Base-by-base conservation (phyloP, 352 stramenopile genomes). In the Globisporangium rhizosaccharum region DNA sequence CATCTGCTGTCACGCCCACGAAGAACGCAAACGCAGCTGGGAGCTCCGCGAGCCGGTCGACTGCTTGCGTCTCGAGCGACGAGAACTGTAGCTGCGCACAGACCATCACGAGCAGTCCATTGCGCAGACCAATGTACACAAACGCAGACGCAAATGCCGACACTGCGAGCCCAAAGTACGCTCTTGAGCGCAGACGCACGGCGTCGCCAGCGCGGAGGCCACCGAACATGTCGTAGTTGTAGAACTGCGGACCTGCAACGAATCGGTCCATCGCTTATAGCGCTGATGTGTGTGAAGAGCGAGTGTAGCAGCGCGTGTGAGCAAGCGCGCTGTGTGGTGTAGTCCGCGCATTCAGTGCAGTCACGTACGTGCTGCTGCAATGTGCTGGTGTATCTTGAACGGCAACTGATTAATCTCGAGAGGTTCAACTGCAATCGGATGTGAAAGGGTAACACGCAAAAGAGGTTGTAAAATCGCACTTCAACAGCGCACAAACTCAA, bases 1-100 rank as follows among this genome's bases (percentile, higher is more conserved):
- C 71, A 59, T 96, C 86, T 15, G 69, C 79, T 0, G 87, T 15
- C 23, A 94, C 72, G 23, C 84, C 86, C 57, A 90, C 73, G n/a
- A 92, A 54, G 30, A 94, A 74, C 47, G 85, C 79, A 48, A 92
- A 85, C 0, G 64, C 60, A 3, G 60, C 60, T 5, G 60, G 60
- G 12, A 76, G 51, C 60, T 79, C 37, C 71, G 81, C 49, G 82
- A 79, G 17, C 72, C 64, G 53, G 83, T 69, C 47, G 62, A 55
- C 25, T 63, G 66, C 61, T 58, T 66, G 55, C 41, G 51, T 56
- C 33, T 66, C 53, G 39, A 45, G 47, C 33, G 47, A 7, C 25
- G 65, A 46, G 20, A 63, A 58, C 14, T 28, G 49, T 23, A 67
- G 36, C 25, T 62, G 33, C 5, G 49, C 61, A 42, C 61, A 42